phyloP scores from a whole-genome alignment of 805 yeast species.

The Huiozyma sinensis region DNA sequence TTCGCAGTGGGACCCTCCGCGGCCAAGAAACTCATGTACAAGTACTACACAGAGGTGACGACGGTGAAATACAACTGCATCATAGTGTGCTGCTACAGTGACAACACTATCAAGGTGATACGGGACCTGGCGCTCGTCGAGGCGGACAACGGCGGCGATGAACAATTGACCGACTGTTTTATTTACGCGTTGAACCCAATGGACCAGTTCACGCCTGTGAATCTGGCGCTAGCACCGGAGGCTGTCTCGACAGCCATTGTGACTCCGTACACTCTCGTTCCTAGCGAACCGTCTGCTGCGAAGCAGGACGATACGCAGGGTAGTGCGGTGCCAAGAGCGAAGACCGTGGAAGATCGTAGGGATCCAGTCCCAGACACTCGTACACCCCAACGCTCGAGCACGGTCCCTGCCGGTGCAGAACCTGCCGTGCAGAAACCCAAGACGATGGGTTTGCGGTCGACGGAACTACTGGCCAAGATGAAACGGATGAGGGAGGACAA shows the following conservation, averaged over 20 bases:
- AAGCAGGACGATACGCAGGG: background rate
- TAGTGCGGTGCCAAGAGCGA: slow-evolving; percentile 3
- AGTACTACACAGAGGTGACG: slow-evolving; percentile 17
- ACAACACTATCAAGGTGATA: slow-evolving; percentile 15
- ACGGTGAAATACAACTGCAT: slow-evolving; percentile 21
- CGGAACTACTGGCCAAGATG: slow-evolving; percentile 25
- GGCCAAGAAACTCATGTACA: slow-evolving; percentile 23
- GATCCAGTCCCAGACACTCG: background rate
- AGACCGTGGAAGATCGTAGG: slow-evolving; percentile 7
- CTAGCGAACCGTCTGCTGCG: slow-evolving; percentile 1
- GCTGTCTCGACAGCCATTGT: slow-evolving; percentile 9
- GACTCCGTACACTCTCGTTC: slow-evolving; percentile 10
- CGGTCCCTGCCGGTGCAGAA: slow-evolving; percentile 2
- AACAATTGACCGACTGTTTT: slow-evolving; percentile 20
- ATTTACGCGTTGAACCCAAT: slow-evolving; percentile 27
- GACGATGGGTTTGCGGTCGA: slow-evolving; percentile 20
- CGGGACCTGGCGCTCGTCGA: slow-evolving; percentile 8
- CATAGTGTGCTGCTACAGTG: slow-evolving; percentile 14
- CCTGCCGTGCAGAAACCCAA: background rate
- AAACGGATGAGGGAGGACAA: slow-evolving; percentile 23
- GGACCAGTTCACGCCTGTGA: slow-evolving; percentile 18
- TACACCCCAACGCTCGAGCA: slow-evolving; percentile 2
- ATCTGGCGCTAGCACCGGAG: slow-evolving; percentile 8
- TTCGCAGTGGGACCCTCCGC: slow-evolving; percentile 18
- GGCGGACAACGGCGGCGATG: slow-evolving; percentile 5